Evolutionary conservation across 2,329 filamentous ascomycete genomes (phyloP).

Genomic region (Fusarium solani-melongenae): DNA sequence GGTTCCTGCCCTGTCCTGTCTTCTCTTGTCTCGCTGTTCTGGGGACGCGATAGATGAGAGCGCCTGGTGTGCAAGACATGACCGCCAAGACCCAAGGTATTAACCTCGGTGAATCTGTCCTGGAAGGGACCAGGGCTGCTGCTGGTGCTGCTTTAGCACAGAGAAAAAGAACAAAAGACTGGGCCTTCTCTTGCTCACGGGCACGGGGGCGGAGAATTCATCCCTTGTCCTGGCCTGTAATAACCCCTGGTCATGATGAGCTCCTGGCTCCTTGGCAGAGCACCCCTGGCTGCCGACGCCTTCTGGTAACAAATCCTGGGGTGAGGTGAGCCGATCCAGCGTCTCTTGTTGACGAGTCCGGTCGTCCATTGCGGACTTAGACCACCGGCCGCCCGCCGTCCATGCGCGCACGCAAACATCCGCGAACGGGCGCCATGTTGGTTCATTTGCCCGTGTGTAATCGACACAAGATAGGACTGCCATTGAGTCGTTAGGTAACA

Average conservation of each 20-base stretch:
- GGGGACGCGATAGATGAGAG: neutral
- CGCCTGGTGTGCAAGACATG: neutral
- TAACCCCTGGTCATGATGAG: conserved; percentile 23
- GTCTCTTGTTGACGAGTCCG: conserved; percentile 11
- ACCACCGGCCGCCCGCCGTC: neutral
- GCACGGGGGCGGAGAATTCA: conserved; percentile 27
- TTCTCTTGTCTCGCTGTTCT: neutral
- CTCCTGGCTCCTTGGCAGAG: conserved; percentile 23
- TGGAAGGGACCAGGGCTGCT: conserved; percentile 12
- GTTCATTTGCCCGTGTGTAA: neutral
- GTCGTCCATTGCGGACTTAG: conserved; percentile 17
- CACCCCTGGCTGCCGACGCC: conserved; percentile 23
- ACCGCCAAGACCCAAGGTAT: conserved; percentile 8
- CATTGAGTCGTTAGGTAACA: neutral
- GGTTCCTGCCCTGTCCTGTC: neutral
- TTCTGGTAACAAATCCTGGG: conserved; percentile 30
- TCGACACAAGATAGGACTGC: neutral
- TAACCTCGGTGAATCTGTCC: conserved; percentile 43
- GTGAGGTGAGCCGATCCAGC: conserved; percentile 34
- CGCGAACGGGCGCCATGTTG: neutral
- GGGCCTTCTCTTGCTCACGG: conserved; percentile 16
- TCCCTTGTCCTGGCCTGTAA: conserved; percentile 12
- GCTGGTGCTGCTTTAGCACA: neutral
- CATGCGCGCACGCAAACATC: conserved; percentile 3
- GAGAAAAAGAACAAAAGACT: conserved; percentile 28